phyloP scores from a whole-genome alignment of 148 eudicot species.

The Dysphania ambrosioides region DNA sequence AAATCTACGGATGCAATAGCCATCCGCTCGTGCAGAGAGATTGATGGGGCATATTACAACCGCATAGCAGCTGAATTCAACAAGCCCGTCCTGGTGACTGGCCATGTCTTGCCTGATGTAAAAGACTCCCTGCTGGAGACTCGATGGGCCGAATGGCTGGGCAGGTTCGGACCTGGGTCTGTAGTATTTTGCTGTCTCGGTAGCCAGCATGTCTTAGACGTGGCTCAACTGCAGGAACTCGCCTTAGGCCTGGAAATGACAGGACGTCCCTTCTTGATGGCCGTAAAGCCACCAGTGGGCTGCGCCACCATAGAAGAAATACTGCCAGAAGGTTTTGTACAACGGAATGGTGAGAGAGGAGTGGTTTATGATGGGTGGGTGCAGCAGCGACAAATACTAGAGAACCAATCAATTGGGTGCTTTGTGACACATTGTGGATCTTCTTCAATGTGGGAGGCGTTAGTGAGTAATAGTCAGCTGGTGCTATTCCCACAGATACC shows the following conservation, averaged over 20 bases:
- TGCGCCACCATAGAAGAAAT: slow-evolving; percentile 12
- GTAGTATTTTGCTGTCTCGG: slow-evolving; percentile 18
- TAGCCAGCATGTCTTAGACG: slow-evolving; percentile 11
- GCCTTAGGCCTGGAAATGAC: slow-evolving; percentile 18
- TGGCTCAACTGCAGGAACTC: slow-evolving; percentile 15
- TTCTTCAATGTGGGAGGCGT: slow-evolving; percentile 11
- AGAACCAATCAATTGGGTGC: slow-evolving; percentile 14
- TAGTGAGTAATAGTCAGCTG: slow-evolving; percentile 17
- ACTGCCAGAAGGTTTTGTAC: slow-evolving; percentile 1
- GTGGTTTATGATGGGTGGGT: slow-evolving; percentile 14
- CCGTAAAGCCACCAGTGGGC: slow-evolving; percentile 2
- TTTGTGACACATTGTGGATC: slow-evolving; percentile 16
- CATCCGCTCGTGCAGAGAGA: slow-evolving; percentile 9
- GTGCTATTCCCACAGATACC: slow-evolving; percentile 14
- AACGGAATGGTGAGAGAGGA: slow-evolving; percentile 8
- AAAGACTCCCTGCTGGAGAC: background rate
- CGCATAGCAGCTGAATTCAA: background rate
- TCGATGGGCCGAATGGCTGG: slow-evolving; percentile 13
- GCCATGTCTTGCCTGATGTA: background rate
- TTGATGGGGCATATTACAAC: slow-evolving; percentile 11
- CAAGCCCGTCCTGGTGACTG: slow-evolving; percentile 4
- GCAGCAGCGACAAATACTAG: slow-evolving; percentile 17
- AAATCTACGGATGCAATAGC: background rate
- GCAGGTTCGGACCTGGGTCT: background rate
- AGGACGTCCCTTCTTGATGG: slow-evolving; percentile 15